Evolutionary conservation across 257 asterid species (phyloP).

Genomic region (Schizonepeta tenuifolia): DNA sequence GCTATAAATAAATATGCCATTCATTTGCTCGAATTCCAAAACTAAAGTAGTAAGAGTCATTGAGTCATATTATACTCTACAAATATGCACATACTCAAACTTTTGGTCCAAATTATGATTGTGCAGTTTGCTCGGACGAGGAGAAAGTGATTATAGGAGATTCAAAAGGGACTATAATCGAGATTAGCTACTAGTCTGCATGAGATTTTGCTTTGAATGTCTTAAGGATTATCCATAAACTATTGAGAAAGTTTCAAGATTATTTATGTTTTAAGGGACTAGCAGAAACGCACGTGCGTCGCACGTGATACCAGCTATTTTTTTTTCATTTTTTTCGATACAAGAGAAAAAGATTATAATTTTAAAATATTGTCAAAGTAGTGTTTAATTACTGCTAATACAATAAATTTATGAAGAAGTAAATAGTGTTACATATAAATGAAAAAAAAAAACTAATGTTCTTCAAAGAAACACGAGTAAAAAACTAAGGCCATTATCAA

Average conservation of each 20-base stretch:
- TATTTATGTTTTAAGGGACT: background rate
- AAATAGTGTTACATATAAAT: too few species aligned
- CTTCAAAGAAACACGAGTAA: too few species aligned
- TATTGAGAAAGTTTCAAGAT: background rate
- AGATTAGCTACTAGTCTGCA: conserved; percentile 5
- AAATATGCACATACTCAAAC: background rate
- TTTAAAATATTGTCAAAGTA: too few species aligned
- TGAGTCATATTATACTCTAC: background rate
- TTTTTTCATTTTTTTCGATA: too few species aligned
- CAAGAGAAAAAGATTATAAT: too few species aligned
- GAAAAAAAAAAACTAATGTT: too few species aligned
- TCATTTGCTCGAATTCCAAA: background rate
- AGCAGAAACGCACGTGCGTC: too few species aligned
- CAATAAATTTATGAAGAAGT: too few species aligned
- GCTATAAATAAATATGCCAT: too few species aligned
- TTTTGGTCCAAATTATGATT: background rate
- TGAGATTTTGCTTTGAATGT: background rate
- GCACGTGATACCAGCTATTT: too few species aligned
- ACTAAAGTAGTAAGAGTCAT: background rate
- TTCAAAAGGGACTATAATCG: background rate
- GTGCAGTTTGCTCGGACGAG: background rate
- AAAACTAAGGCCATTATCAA: too few species aligned
- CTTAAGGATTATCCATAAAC: background rate
- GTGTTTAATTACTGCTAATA: too few species aligned
- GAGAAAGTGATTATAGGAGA: background rate